These are phyloP conservation scores for Afroboletus lepidellus DNA, from an alignment of 1,284 basidiomycete species.

Conservation along the genomic window DNA sequence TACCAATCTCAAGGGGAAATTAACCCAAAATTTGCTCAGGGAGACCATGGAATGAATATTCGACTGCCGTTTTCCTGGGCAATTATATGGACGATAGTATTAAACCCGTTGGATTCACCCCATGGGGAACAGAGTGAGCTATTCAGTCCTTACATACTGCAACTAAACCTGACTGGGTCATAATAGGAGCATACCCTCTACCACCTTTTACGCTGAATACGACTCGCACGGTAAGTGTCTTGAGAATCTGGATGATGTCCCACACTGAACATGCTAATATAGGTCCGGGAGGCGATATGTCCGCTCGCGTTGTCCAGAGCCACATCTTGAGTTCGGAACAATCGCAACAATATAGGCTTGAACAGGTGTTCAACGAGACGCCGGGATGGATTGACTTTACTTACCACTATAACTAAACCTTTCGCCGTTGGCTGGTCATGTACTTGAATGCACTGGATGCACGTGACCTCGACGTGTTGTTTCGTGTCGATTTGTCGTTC, in stretches of 20 bases:
- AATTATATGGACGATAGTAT: slow-evolving; percentile 64
- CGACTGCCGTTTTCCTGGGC: slow-evolving; percentile 51
- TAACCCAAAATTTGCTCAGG: slow-evolving; percentile 33
- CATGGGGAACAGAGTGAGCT: slow-evolving; percentile 33
- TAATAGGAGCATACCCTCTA: slow-evolving; percentile 48
- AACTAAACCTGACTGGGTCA: neutral
- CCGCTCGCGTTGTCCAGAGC: slow-evolving; percentile 44
- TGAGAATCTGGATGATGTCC: neutral
- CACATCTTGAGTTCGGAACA: slow-evolving; percentile 45
- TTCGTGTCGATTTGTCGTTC: neutral
- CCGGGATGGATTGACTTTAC: slow-evolving; percentile 57
- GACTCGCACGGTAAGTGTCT: slow-evolving; percentile 45
- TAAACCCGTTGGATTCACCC: slow-evolving; percentile 48
- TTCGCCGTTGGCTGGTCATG: slow-evolving; percentile 6
- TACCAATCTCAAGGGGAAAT: neutral
- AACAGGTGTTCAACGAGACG: slow-evolving; percentile 47
- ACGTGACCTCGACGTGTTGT: slow-evolving; percentile 29
- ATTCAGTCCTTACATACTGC: neutral
- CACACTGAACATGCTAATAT: slow-evolving; percentile 9
- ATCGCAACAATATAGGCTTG: slow-evolving; percentile 44
- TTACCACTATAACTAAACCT: slow-evolving; percentile 35
- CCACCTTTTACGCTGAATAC: slow-evolving; percentile 61
- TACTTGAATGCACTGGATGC: slow-evolving; percentile 6
- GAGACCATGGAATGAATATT: slow-evolving; percentile 63
- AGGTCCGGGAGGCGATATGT: slow-evolving; percentile 57